Base-by-base conservation (phyloP, 345 rosid species). In the Hevea brasiliensis region DNA sequence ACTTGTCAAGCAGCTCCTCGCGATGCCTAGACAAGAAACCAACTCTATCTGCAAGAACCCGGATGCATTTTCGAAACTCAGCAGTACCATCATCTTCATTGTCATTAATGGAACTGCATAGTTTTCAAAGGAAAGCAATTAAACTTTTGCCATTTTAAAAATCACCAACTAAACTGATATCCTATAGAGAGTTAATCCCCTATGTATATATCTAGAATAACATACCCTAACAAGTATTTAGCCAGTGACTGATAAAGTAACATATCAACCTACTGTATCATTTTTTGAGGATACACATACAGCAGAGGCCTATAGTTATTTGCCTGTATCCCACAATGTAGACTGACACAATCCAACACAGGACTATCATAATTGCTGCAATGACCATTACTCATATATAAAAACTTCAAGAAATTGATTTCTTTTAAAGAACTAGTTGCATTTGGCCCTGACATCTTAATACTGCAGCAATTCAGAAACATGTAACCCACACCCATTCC, bases 31-130 rank as follows among this genome's bases (percentile, higher is more conserved):
- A 87, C 80, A 96, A 82, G 93, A 86, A 89, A 74, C 86, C 73
- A 69, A 96, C 93, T 81, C 80, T 89, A 62, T 93, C 99, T 29
- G 97, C 87, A 66, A 96, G 89, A 76, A 85, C 87, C 40, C 84
- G 63, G 54, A 96, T 83, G 74, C 92, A 88, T 81, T 90, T 91
- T 70, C 87, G 82, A 83, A 91, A 89, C 77, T 96, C 93, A 57
- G 75, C 81, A 71, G 81, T 79, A 35, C 91, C 85, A 75, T 91
- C 97, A 71, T 91, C 98, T 73, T 88, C 99, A 70, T 84, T 82
- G 50, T 93, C 97, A 77, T 67, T 83, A 10, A 54, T 63, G 74
- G 96, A 86, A 76, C 98, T 93, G 94, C 63, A 81, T 79, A 76
- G 56, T 68, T 32, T 70, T 66, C 65, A 72, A 72, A 72, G 60